These are phyloP conservation scores for Xylaria sp. DNA, from an alignment of 2,329 filamentous ascomycete genomes.

Conservation along the genomic window DNA sequence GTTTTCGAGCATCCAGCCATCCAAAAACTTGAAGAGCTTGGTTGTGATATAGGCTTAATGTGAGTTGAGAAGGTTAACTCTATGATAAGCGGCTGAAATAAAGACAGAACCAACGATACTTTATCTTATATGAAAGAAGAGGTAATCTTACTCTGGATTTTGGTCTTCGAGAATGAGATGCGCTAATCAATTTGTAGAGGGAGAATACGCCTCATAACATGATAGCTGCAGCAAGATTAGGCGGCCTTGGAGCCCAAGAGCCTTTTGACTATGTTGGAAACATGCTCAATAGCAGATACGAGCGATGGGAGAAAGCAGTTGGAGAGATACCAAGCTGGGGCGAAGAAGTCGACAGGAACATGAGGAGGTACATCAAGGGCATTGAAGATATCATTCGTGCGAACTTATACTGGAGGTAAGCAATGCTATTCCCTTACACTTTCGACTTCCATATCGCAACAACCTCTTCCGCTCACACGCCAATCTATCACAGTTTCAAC, in stretches of 20 bases:
- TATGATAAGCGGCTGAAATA: constrained; percentile 1
- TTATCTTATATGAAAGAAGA: constrained; percentile 38
- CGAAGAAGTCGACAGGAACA: constrained; percentile 17
- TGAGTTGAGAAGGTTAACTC: not conserved
- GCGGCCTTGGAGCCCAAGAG: constrained; percentile 32
- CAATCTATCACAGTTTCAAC: constrained; percentile 19
- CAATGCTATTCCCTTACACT: not conserved
- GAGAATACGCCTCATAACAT: constrained; percentile 38
- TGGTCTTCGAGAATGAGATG: not conserved
- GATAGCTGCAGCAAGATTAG: constrained; percentile 32
- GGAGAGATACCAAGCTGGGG: constrained; percentile 27
- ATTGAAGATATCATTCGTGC: constrained; percentile 27
- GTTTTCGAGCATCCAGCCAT: constrained; percentile 34
- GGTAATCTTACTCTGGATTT: not conserved
- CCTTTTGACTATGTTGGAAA: constrained; percentile 32
- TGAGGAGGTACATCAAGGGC: constrained; percentile 24
- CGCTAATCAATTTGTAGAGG: constrained; percentile 2
- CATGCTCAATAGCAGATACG: constrained; percentile 32
- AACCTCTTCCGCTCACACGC: not conserved
- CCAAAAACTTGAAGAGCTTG: constrained; percentile 26
- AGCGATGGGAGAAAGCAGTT: constrained; percentile 29
- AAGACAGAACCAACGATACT: constrained; percentile 34
- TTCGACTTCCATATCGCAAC: no score
- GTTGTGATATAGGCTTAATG: constrained; percentile 27
- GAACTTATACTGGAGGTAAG: constrained; percentile 37